These are phyloP conservation scores for Skeletonema menzelii DNA, from an alignment of 108 stramenopile species.

Conservation along the genomic window DNA sequence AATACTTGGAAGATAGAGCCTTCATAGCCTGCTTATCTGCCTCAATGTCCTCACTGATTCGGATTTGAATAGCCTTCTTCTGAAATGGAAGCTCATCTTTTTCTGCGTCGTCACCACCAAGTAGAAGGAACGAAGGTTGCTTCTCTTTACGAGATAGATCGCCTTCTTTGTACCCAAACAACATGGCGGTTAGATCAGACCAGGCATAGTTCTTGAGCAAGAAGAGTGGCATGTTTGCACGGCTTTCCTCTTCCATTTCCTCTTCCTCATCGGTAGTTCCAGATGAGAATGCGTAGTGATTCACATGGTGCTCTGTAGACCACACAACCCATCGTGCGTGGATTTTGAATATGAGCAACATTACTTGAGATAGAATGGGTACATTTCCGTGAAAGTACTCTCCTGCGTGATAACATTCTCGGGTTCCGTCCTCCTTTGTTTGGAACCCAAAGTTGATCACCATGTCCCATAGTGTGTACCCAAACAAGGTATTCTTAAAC, in stretches of 20 bases:
- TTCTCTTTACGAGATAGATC: neutral
- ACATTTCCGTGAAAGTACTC: conserved; percentile 41
- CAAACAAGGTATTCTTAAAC: conserved; percentile 37
- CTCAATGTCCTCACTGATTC: conserved; percentile 29
- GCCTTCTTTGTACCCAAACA: conserved; percentile 23
- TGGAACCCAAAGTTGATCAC: conserved; percentile 48
- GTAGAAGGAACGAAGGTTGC: neutral
- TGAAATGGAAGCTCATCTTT: conserved; percentile 20
- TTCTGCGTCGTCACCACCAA: neutral
- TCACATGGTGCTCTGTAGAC: conserved; percentile 50
- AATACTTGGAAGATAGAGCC: conserved; percentile 4
- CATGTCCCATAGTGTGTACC: conserved; percentile 50
- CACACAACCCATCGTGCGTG: conserved; percentile 34
- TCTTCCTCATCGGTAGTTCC: conserved; percentile 37
- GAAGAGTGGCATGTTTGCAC: conserved; percentile 42
- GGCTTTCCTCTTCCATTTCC: conserved; percentile 34
- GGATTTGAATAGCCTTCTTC: conserved; percentile 20
- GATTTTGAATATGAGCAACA: conserved; percentile 37
- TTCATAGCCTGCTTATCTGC: conserved; percentile 16
- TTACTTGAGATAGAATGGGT: conserved; percentile 18
- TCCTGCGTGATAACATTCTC: conserved; percentile 46
- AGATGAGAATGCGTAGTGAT: conserved; percentile 43
- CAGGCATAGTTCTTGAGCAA: conserved; percentile 37
- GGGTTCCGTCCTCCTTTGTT: conserved; percentile 15
- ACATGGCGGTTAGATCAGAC: conserved; percentile 8